These are phyloP conservation scores for Colletotrichum trifolii DNA, from an alignment of 2,329 filamentous ascomycete genomes.

Conservation along the genomic window DNA sequence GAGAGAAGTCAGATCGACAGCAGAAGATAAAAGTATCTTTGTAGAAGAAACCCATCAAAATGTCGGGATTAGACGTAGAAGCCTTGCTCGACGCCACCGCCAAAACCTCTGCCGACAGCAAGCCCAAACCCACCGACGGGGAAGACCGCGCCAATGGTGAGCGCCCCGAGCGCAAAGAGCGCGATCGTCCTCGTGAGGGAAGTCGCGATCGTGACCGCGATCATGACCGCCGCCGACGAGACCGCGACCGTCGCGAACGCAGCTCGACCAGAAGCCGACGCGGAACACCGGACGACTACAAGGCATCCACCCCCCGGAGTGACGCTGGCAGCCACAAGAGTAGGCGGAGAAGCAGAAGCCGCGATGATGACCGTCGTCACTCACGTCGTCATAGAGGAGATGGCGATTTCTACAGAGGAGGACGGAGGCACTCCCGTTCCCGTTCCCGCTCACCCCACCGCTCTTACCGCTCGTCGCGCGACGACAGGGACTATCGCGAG, in stretches of 20 bases:
- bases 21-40: too few species aligned
- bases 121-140: conserved; percentile 56
- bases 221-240: conserved; percentile 56
- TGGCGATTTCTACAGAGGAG: conserved; percentile 74
- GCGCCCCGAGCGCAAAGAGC: conserved; percentile 55
- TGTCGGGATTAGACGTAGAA: conserved; percentile 79
- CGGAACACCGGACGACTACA: conserved; percentile 66
- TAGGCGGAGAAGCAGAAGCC: conserved; percentile 82
- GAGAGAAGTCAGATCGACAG: too few species aligned
- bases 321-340: conserved; percentile 84
- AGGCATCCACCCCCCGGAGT: conserved; percentile 76
- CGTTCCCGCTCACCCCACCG: conserved; percentile 78
- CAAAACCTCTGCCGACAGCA: conserved; percentile 65
- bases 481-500: conserved; percentile 67
- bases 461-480: conserved; percentile 63
- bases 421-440: conserved; percentile 66
- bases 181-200: conserved; percentile 63
- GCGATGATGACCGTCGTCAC: conserved; percentile 79
- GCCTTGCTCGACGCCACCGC: conserved; percentile 89
- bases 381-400: conserved; percentile 76
- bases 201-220: conserved; percentile 58
- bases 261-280: conserved; percentile 59
- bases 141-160: conserved; percentile 69
- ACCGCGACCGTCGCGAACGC: conserved; percentile 65
- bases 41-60: conserved; percentile 41